Percentiles rank a stretch among this genome's conserved stretches.
Conservation (phyloP, 1,139 yeast species). For the Pichia sp. region DNA sequence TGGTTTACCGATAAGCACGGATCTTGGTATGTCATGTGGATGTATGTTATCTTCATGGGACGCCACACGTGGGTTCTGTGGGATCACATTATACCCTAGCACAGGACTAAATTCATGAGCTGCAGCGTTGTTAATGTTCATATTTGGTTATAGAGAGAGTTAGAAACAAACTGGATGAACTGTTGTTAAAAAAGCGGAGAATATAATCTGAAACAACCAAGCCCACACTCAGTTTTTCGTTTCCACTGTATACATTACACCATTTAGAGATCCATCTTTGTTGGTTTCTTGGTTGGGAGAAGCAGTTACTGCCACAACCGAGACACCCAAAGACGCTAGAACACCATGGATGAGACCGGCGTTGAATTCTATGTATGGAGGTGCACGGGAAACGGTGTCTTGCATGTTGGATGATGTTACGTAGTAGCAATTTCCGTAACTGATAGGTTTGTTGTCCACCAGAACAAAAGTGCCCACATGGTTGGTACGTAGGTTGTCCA, state of each 20-base stretch:
- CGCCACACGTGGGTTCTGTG: not conserved
- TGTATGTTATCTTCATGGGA: constrained; percentile 4
- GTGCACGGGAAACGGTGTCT: constrained; percentile 44
- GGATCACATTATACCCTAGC: not conserved
- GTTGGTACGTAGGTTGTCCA: constrained; percentile 87
- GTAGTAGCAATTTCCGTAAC: not conserved
- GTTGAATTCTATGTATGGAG: constrained; percentile 67
- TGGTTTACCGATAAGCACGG: constrained; percentile 45
- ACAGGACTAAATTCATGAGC: not conserved
- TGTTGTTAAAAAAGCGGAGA: not conserved
- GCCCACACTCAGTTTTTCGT: constrained; percentile 1
- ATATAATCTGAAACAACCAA: not conserved
- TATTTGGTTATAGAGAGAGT: not conserved
- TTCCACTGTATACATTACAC: constrained; percentile 3
- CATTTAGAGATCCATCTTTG: not conserved
- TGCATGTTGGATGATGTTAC: constrained; percentile 31
- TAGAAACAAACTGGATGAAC: not conserved
- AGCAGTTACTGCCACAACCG: not conserved
- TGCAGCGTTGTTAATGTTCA: constrained; percentile 8
- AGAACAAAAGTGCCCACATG: constrained; percentile 81
- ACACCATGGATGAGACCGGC: constrained; percentile 83
- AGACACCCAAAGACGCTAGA: constrained; percentile 54
- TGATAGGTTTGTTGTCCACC: constrained; percentile 45
- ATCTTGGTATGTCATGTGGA: constrained; percentile 25
- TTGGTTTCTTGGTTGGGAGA: not conserved